phyloP scores from a whole-genome alignment of 495 filamentous ascomycete genomes.

The Trichoderma gamsii region DNA sequence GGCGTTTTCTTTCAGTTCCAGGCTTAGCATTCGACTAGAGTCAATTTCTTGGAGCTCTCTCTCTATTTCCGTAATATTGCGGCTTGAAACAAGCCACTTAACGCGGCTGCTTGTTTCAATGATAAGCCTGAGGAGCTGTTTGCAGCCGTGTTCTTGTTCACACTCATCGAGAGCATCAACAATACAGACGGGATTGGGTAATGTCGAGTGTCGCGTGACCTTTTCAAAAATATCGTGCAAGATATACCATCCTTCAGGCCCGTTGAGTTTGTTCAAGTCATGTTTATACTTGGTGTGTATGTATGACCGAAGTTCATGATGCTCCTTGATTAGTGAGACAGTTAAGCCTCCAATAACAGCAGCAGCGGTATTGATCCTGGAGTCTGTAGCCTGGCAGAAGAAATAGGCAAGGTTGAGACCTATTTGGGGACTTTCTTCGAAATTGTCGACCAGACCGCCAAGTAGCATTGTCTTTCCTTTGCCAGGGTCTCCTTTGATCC shows the following conservation, averaged over 20 bases:
- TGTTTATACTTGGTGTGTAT: not conserved
- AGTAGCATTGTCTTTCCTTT: not conserved
- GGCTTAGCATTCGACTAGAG: not conserved
- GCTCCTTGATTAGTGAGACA: not conserved
- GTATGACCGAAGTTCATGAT: not conserved
- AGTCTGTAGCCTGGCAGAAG: not conserved
- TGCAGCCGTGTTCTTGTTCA: slow-evolving; percentile 1
- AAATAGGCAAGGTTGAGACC: not conserved
- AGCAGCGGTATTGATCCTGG: not conserved
- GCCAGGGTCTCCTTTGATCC: not conserved
- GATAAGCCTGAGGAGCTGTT: not conserved
- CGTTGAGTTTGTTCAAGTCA: not conserved
- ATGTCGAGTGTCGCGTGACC: not conserved
- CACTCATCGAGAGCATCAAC: slow-evolving; percentile 1
- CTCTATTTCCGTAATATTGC: not conserved
- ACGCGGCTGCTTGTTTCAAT: not conserved
- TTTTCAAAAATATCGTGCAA: not conserved
- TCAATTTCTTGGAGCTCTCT: not conserved
- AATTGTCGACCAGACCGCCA: not conserved
- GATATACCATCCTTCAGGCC: not conserved
- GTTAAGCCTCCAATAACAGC: not conserved
- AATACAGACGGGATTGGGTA: not conserved
- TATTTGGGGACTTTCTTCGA: not conserved
- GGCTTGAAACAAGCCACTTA: slow-evolving; percentile 7
- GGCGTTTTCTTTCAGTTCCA: not conserved